A percentile compares a stretch with the other conserved stretches of the same genome.
Conservation (phyloP, 106 monocot species). For the Dendrobium officinale region DNA sequence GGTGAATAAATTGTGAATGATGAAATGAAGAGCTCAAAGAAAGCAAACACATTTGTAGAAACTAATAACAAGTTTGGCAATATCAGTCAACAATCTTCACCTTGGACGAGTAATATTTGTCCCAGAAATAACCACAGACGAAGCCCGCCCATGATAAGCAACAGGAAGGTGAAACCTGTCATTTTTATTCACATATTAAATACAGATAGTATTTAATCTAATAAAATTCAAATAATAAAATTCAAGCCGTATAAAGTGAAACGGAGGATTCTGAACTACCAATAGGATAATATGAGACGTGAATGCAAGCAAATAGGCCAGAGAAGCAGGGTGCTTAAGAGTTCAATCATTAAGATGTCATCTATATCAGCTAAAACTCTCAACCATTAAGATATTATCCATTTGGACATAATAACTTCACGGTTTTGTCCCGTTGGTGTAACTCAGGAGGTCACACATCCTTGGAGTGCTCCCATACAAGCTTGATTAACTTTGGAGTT, state of each 20-base stretch:
- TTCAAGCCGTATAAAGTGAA: not conserved
- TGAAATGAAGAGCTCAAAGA: constrained; percentile 1
- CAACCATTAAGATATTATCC: too few species aligned
- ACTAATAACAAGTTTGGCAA: not conserved
- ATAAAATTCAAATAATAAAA: not conserved
- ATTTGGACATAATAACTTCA: too few species aligned
- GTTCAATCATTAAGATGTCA: not conserved
- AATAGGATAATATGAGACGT: not conserved
- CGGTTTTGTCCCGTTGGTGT: too few species aligned
- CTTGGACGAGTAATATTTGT: constrained; percentile 89
- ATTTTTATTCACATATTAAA: not conserved
- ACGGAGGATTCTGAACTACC: not conserved
- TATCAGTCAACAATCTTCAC: constrained; percentile 21
- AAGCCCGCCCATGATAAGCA: constrained; percentile 95
- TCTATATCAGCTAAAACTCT: too few species aligned
- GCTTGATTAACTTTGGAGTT: too few species aligned
- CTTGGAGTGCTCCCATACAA: too few species aligned
- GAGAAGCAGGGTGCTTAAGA: not conserved
- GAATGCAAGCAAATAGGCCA: not conserved
- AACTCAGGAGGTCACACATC: too few species aligned
- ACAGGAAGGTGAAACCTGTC: constrained; percentile 93
- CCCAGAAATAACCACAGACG: constrained; percentile 86
- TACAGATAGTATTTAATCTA: not conserved
- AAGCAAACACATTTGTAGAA: not conserved
- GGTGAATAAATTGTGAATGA: not conserved